Evolutionary conservation across 352 stramenopile genomes (phyloP), one percentile per base, ranked within the genome.

Genomic region (Aphanomyces invadans): DNA sequence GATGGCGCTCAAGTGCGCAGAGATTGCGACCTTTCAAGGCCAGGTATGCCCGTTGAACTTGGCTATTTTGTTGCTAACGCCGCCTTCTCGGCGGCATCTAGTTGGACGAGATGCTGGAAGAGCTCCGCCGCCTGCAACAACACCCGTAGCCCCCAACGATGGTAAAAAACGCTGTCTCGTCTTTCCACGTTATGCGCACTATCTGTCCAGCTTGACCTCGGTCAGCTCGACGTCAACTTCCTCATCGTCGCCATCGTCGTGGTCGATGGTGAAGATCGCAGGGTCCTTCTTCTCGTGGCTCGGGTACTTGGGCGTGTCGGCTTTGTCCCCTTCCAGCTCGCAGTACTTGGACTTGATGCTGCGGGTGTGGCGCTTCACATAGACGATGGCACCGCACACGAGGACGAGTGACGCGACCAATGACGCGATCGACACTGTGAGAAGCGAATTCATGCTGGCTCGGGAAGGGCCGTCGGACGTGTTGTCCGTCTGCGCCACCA

Each of bases 1-100:
- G 2, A 80, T 92, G 0, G 74, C 78, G 1, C 69, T 77, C 48
- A 95, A 95, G 65, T 92, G 91, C 64, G 77, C 74, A 12, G 86
- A 92, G 64, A 92, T 92, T 62, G 64, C 69, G 10, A 67, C 71
- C n/a, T 95, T 95, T 69, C 85, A 91, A 61, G 71, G 65, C 25
- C 83, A 94, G 69, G 65, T 85, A 70, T 53, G 1, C 25, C 33
- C 33, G 25, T 55, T n/a, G n/a, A n/a, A n/a, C n/a, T n/a, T n/a
- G n/a, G n/a, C n/a, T n/a, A n/a, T n/a, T n/a, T n/a, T n/a, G n/a
- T n/a, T n/a, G n/a, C n/a, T n/a, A n/a, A n/a, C n/a, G n/a, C n/a
- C n/a, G n/a, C n/a, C n/a, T n/a, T n/a, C n/a, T n/a, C n/a, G n/a
- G n/a, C n/a, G n/a, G n/a, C 19, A 17, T 57, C 11, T 56, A 70